Evolutionary conservation across 2,329 filamentous ascomycete genomes (phyloP).

Genomic region (Phoma herbarum): DNA sequence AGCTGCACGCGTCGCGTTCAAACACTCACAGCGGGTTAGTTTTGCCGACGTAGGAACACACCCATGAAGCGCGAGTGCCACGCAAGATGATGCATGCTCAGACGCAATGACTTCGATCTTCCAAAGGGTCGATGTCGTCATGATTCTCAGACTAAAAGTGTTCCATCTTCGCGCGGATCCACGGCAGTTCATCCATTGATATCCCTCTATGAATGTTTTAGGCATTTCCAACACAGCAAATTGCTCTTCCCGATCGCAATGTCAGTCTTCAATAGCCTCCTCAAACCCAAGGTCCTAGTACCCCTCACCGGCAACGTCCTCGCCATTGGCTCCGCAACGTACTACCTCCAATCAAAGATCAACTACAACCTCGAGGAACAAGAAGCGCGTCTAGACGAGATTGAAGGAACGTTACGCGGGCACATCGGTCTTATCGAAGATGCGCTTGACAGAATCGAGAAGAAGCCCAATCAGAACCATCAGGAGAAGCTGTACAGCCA

Average conservation of each 20-base stretch:
- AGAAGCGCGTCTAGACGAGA: conserved; percentile 59
- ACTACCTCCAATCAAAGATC: conserved; percentile 47
- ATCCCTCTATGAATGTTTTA: no score
- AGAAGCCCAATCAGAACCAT: conserved; percentile 47
- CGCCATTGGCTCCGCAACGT: conserved; percentile 31
- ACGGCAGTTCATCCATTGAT: no score
- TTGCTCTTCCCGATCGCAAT: not conserved
- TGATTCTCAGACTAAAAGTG: conserved; percentile 2
- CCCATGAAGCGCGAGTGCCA: not conserved
- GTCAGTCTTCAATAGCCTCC: conserved; percentile 16
- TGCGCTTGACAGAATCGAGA: conserved; percentile 56
- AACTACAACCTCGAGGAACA: conserved; percentile 58
- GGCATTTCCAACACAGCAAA: no score
- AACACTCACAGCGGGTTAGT: no score
- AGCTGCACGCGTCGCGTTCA: not conserved
- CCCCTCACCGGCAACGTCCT: conserved; percentile 32
- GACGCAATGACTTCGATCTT: not conserved
- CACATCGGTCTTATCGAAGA: conserved; percentile 61
- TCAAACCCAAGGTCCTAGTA: conserved; percentile 17
- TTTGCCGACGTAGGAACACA: not conserved
- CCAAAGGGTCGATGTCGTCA: conserved; percentile 14
- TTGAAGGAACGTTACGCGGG: conserved; percentile 58
- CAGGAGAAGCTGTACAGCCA: conserved; percentile 49
- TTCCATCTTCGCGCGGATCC: not conserved
- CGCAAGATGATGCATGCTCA: not conserved